phyloP scores from a whole-genome alignment of 2,329 filamentous ascomycete species.

The Chrysosporium keratinophilum region DNA sequence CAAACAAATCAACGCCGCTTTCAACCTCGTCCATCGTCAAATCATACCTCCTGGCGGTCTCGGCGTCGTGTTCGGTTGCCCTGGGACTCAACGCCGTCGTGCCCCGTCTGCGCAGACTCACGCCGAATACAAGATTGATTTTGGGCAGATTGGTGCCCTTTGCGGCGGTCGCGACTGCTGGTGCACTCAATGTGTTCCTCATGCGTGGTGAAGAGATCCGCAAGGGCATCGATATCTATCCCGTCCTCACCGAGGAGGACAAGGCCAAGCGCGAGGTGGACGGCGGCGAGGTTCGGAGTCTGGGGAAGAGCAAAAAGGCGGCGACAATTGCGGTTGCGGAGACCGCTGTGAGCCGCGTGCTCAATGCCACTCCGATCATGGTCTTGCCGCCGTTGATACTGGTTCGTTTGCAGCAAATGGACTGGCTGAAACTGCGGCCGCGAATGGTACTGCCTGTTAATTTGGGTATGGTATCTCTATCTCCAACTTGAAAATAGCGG shows the following conservation, averaged over 20 bases:
- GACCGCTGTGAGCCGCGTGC: constrained; percentile 79
- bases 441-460: constrained; percentile 72
- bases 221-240: constrained; percentile 84
- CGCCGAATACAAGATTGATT: constrained; percentile 63
- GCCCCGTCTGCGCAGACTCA: constrained; percentile 66
- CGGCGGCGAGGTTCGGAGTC: constrained; percentile 54
- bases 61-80: constrained; percentile 86
- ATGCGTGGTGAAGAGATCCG: constrained; percentile 97
- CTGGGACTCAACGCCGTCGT: constrained; percentile 85
- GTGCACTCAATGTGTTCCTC: constrained; percentile 87
- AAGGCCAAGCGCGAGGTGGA: constrained; percentile 54
- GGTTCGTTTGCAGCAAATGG: constrained; percentile 69
- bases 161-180: constrained; percentile 83
- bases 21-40: constrained; percentile 69
- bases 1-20: constrained; percentile 91
- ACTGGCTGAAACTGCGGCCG: constrained; percentile 71
- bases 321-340: constrained; percentile 84
- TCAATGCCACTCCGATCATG: constrained; percentile 97
- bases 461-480: constrained; percentile 42
- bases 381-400: constrained; percentile 80
- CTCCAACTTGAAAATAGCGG: not conserved
- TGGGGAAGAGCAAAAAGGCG: constrained; percentile 81
- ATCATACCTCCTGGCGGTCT: constrained; percentile 85
- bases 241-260: constrained; percentile 61
- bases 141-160: constrained; percentile 88